A percentile compares a stretch with the other conserved stretches of the same genome.
These are phyloP conservation scores for Moricandia arvensis DNA, from an alignment of 345 rosid species.

Conservation along the genomic window DNA sequence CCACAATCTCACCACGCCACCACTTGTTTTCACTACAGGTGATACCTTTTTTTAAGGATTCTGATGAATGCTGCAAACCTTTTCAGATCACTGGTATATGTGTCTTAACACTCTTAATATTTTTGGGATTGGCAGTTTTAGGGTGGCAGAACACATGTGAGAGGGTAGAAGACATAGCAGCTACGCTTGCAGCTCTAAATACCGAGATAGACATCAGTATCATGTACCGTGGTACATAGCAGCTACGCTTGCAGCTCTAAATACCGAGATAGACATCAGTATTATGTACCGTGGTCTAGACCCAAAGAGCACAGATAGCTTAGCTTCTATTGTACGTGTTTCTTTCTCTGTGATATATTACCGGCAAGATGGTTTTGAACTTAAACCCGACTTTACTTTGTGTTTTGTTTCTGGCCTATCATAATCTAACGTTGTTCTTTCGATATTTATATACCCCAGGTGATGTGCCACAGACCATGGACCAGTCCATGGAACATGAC, in stretches of 20 bases:
- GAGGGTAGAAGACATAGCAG: conserved; percentile 73
- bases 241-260: conserved; percentile 68
- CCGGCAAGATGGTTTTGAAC: not conserved
- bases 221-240: conserved; percentile 83
- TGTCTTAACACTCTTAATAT: not conserved
- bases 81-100: conserved; percentile 4
- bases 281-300: conserved; percentile 78
- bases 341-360: not conserved
- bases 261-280: conserved; percentile 80
- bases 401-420: not conserved
- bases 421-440: conserved; percentile 5
- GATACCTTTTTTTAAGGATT: not conserved
- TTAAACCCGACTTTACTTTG: not conserved
- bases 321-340: conserved; percentile 85
- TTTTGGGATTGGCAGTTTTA: conserved; percentile 58
- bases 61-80: conserved; percentile 2
- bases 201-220: conserved; percentile 82
- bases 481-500: too few species aligned
- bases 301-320: conserved; percentile 55
- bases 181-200: conserved; percentile 71
- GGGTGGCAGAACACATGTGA: conserved; percentile 99
- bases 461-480: too few species aligned
- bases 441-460: conserved; percentile 49
- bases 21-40: conserved; percentile 91
- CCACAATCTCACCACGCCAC: conserved; percentile 70